Evolutionary conservation across 2,329 filamentous ascomycete genomes (phyloP), one percentile per base, ranked within the genome.

Genomic region (Trichophyton benhamiae): DNA sequence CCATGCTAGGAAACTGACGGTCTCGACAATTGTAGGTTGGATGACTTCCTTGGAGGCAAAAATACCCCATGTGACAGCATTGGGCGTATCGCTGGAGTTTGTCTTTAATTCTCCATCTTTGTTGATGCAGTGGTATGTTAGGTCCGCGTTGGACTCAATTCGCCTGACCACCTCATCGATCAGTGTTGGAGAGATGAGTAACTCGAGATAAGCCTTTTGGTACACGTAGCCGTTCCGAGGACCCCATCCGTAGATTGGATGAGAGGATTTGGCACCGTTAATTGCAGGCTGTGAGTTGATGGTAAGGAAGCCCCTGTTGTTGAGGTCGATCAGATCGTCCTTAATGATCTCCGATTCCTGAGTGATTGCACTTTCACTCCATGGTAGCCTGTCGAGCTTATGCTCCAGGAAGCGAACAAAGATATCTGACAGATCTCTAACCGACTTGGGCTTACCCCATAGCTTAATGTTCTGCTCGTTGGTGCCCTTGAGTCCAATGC

Each of bases 11-110:
- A 99, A 99, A 73, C 89, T 95, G 72, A 99, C 87, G 17, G 89
- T 95, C 77, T 99, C 94, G 59, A 99, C 94, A 69, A 99, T 96
- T n/a, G 94, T 99, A 13, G 94, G 94, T 75, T 99, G 94, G n/a
- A 99, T 91, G 71, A 99, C 96, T 75, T 99, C 94, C 74, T 97
- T 95, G 62, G 94, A 94, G 0, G 94, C 92, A 78, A 97, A 99
- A 38, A 99, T 95, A 75, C 94, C 94, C 94, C 94, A 99, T 1
- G 94, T 99, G 58, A 99, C 89, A n/a, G 94, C 94, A 69, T 99
- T 99, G 42, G 94, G 94, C 4, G 90, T 89, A 22, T 85, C 83
- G 7, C 86, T 85, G 1, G 90, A 86, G 70, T 99, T 97, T 30
- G 90, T 94, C 73, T 85, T 86, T 61, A 97, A 80, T 62, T 87